Base-by-base conservation (phyloP, 106 monocot genomes). In the Cymbidium sinense region DNA sequence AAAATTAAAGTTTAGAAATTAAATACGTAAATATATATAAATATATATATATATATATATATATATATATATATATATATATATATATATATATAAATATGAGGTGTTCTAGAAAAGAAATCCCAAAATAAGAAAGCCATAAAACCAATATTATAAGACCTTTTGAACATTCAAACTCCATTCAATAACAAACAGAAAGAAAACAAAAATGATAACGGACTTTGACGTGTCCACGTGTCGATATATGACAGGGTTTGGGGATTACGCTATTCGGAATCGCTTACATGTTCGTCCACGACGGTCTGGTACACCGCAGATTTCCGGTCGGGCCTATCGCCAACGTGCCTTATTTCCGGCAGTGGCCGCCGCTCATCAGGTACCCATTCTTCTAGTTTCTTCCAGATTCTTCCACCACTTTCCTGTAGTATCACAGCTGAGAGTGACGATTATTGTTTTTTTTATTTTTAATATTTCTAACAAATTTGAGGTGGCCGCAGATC, bases 241-340 rank as follows among this genome's bases (percentile, higher is more conserved):
- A 11, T 11, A 47, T 0, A 47, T 47, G 11, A 86, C 79, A 96
- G 96, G 96, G 96, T 2, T 81, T 93, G 19, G 93, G 96, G 82
- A 96, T 93, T 80, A 96, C 93, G 29, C 74, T 96, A 15, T 93
- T 91, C 70, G 96, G 96, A 0, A 93, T 96, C 74, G 91, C 93
- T 17, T 89, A 96, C 61, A 91, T 96, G 96, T 96, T 96, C 85
- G 93, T 96, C 20, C 96, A 96, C 75, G 96, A 96, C 39, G 96
- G 96, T 0, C 77, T 96, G 76, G 96, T 96, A 64, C 96, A 96
- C 89, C 87, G 91, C 76, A 75, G 96, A 55, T 96, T 96, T 79
- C 93, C 89, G 2, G 93, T 96, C 10, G 96, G 96, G 0, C 96
- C 96, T 73, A 84, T 96, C 75, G 96, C 91, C 34, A 64, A 93